Conservation (phyloP, 306 rosid species). For the Fagus crenata region DNA sequence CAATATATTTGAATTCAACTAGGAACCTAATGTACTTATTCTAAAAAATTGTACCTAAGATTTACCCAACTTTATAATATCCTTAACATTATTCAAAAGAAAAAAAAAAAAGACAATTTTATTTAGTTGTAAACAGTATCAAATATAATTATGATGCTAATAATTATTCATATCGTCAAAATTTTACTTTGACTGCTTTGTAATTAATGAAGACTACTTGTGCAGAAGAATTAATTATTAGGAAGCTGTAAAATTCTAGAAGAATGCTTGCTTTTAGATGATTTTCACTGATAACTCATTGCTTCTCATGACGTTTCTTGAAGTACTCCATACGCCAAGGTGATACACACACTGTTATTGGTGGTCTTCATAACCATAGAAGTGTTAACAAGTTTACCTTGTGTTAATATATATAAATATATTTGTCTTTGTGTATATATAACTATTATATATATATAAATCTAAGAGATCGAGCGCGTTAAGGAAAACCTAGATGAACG, state of each 20-base stretch:
- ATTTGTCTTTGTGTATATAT: no score
- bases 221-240: not conserved
- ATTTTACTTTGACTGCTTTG: not conserved
- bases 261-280: not conserved
- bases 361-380: not conserved
- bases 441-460: no score
- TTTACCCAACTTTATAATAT: no score
- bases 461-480: not conserved
- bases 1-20: no score
- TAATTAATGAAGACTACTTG: not conserved
- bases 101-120: no score
- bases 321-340: slow-evolving; percentile 9
- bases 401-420: not conserved
- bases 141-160: not conserved
- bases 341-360: not conserved
- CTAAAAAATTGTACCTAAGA: no score
- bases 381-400: not conserved
- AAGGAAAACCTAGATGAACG: slow-evolving; percentile 42
- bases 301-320: not conserved
- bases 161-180: not conserved
- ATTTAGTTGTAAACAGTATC: not conserved
- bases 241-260: not conserved
- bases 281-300: not conserved
- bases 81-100: no score
- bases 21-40: no score